Base-by-base conservation (phyloP, 768 basidiomycete species). In the Leccinum aurantiacum region DNA sequence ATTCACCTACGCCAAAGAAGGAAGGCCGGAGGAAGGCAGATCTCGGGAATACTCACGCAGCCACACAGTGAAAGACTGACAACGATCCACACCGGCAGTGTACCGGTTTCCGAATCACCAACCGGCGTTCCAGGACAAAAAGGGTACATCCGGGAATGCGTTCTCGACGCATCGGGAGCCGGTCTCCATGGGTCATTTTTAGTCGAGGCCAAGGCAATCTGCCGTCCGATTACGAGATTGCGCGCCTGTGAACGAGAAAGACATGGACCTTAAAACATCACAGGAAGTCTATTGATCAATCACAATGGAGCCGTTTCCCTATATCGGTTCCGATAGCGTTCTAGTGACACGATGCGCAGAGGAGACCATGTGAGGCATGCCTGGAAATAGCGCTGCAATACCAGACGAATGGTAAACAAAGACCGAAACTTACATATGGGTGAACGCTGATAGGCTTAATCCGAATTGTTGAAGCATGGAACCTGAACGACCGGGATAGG, bases 1-100 rank as follows among this genome's bases (percentile, higher is more conserved):
- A 10, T 29, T 53, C 52, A 54, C 53, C 8, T 44, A 41, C 33
- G 38, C 63, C 44, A 60, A 63, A 67, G 50, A 25, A 38, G 59
- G 62, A 62, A 64, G 31, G 51, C 22, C n/a, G n/a, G 44, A 10
- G 33, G 51, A 52, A 25, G 47, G n/a, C 3, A 57, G 61, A 66
- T 66, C 61, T 60, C 57, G 62, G 72, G 58, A 60, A 64, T 56
- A 56, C 51, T 67, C 54, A 46, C 50, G 50, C 53, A 44, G 51
- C 35, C 54, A 46, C 49, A 55, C 44, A 58, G 48, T 25, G 22
- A 22, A 57, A 57, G 49, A 56, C 57, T 60, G 69, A 61, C 61
- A 41, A 53, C 54, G 2, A 47, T 60, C 61, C 62, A 47, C 65
- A 65, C 54, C 25, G 48, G 48, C 56, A 44, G 49, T 6, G 7